Conservation (phyloP, 108 stramenopile genomes). For the Bacterosira constricta region DNA sequence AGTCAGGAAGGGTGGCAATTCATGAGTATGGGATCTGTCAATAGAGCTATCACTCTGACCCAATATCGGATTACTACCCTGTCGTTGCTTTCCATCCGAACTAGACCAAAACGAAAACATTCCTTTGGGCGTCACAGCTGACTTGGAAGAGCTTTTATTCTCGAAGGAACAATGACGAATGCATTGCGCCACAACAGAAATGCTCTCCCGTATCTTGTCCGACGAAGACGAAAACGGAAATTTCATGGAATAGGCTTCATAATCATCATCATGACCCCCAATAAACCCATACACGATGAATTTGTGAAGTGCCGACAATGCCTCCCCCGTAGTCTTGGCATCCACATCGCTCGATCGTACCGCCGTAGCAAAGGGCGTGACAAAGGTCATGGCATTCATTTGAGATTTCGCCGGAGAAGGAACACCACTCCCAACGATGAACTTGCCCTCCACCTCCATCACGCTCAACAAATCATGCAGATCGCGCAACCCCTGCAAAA, state of each 20-base stretch:
- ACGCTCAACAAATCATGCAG: conserved; percentile 61
- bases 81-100: conserved; percentile 3
- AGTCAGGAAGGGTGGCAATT: conserved; percentile 30
- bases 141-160: conserved; percentile 13
- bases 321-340: conserved; percentile 70
- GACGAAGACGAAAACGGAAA: neutral
- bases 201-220: conserved; percentile 42
- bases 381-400: conserved; percentile 44
- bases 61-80: neutral
- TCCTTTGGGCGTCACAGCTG: neutral
- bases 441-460: conserved; percentile 39
- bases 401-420: neutral
- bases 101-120: conserved; percentile 30
- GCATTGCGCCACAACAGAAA: conserved; percentile 64
- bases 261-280: conserved; percentile 25
- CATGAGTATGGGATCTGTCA: neutral
- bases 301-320: conserved; percentile 73
- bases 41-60: neutral
- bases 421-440: neutral
- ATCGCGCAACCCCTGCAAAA: conserved; percentile 64
- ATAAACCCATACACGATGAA: conserved; percentile 81
- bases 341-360: conserved; percentile 63
- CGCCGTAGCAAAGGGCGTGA: conserved; percentile 76
- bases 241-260: neutral
- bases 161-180: conserved; percentile 73